Percentiles rank a stretch among this genome's conserved stretches.
phyloP scores from a whole-genome alignment of 2,329 filamentous ascomycete genomes.

The Thermoascus crustaceus region DNA sequence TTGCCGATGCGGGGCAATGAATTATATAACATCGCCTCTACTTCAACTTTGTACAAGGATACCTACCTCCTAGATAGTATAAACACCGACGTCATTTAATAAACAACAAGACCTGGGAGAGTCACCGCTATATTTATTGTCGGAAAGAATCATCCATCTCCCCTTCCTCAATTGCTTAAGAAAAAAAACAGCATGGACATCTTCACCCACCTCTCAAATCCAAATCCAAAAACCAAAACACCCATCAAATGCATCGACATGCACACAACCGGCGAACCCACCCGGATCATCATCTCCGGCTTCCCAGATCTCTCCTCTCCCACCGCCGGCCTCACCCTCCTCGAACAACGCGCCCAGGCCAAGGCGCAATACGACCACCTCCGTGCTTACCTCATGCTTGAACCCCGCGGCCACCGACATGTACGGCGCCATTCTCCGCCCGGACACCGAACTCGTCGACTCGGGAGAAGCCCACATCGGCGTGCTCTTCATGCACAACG shows the following conservation, averaged over 20 bases:
- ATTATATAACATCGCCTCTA: no score
- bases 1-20: no score
- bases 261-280: conserved; percentile 45
- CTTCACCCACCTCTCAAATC: background rate
- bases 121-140: no score
- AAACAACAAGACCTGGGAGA: no score
- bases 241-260: conserved; percentile 30
- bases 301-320: conserved; percentile 30
- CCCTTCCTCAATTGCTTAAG: no score
- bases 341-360: conserved; percentile 34
- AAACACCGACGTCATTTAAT: no score
- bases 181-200: no score
- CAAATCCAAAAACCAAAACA: no score
- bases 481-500: conserved; percentile 41
- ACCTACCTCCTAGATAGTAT: no score
- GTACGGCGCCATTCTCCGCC: conserved; percentile 43
- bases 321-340: conserved; percentile 33
- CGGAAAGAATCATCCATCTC: no score
- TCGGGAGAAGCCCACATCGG: conserved; percentile 40
- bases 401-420: conserved; percentile 46
- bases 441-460: conserved; percentile 34
- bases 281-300: conserved; percentile 38
- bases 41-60: no score
- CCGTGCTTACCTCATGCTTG: conserved; percentile 36
- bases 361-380: conserved; percentile 33